Evolutionary conservation across 1,139 yeast genomes (phyloP).

Genomic region (Protomyces inouyei): DNA sequence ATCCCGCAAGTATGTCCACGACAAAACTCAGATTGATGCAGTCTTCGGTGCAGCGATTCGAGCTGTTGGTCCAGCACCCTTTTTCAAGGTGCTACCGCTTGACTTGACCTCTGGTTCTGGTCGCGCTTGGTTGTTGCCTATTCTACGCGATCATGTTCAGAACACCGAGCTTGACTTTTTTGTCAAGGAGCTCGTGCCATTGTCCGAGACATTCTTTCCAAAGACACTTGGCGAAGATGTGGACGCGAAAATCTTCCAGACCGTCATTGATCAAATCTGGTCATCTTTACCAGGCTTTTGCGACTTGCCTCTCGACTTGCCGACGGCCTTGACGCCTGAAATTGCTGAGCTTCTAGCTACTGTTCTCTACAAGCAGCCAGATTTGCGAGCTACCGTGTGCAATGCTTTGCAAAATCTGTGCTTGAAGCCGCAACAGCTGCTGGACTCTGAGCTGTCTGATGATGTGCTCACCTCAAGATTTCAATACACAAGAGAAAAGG

Average conservation of each 20-base stretch:
- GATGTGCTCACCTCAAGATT: conserved; percentile 57
- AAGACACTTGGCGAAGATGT: conserved; percentile 42
- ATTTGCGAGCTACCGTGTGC: conserved; percentile 71
- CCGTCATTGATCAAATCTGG: conserved; percentile 63
- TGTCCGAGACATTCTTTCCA: conserved; percentile 54
- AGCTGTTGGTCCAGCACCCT: conserved; percentile 80
- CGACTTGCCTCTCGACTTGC: conserved; percentile 75
- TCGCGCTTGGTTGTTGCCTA: conserved; percentile 93
- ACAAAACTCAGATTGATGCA: conserved; percentile 71
- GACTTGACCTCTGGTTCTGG: conserved; percentile 55
- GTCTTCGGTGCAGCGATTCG: conserved; percentile 74
- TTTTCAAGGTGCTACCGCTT: conserved; percentile 68
- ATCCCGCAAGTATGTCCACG: conserved; percentile 70
- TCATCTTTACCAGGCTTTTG: conserved; percentile 83
- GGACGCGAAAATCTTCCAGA: conserved; percentile 39
- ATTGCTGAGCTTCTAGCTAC: conserved; percentile 78
- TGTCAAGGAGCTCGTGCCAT: conserved; percentile 60
- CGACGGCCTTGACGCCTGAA: conserved; percentile 57
- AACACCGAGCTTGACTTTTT: conserved; percentile 65
- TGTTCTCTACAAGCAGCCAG: conserved; percentile 66
- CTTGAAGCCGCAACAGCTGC: conserved; percentile 64
- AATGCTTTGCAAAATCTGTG: conserved; percentile 73
- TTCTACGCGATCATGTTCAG: conserved; percentile 78
- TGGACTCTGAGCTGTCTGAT: conserved; percentile 42
- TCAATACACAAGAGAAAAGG: conserved; percentile 54